Base-by-base conservation (phyloP, 805 yeast genomes). In the Metschnikowia santaceciliae region DNA sequence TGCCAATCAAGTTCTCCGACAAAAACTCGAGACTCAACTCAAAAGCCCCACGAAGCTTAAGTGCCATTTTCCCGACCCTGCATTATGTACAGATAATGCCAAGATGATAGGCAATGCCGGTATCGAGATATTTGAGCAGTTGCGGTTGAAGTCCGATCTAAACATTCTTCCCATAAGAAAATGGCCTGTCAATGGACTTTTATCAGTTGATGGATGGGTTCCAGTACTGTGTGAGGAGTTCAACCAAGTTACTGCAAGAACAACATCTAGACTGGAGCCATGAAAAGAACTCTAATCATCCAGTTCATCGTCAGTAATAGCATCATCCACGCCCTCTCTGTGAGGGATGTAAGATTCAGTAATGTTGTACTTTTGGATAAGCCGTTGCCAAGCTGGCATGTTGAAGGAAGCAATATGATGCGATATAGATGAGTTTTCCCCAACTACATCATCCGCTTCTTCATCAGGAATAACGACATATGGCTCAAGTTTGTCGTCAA, bases 61-160 rank as follows among this genome's bases (percentile, higher is more conserved):
- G 1, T 80, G 83, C 42, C 80, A 80, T 56, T 89, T 83, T 59
- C 96, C 97, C 0, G 82, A 80, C 19, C 71, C 83, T 2, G 68
- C 76, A 1, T 70, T 90, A 53, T 94, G 99, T 63, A 90, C 97
- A 0, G 99, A 94, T 62, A 94, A 94, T 66, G 96, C 97, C 0
- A 81, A 90, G 2, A 94, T 94, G 99, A 94, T 94, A 47, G 99
- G 97, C 1, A 89, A 95, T 83, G 96, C 98, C 0, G 99, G 97
- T 0, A 88, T 92, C 7, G 97, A 92, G 64, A 68, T 91, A 17
- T 86, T 71, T 62, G 96, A 90, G 63, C 58, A 64, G 15, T 76
- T 78, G 5, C 64, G 68, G 17, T 39, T 66, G 19, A 70, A 75
- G 11, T 79, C 90, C 0, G 78, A 75, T 5, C 59, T 87, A 39